Evolutionary conservation across 768 basidiomycete genomes (phyloP).

Genomic region (Amanita rubescens): DNA sequence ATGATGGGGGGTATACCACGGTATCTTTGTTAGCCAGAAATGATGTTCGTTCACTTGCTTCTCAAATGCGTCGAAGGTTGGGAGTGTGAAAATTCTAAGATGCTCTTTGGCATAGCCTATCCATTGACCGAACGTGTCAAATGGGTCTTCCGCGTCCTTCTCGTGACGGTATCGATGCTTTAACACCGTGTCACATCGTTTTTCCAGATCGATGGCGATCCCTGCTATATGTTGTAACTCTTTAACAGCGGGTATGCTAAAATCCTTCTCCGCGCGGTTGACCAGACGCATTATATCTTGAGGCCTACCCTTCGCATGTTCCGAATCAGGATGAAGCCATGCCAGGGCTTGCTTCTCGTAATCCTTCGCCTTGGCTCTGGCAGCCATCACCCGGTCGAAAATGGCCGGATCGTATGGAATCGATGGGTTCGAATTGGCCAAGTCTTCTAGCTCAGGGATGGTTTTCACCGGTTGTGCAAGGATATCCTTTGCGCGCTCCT

Average conservation of each 20-base stretch:
- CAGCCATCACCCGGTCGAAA: constrained; percentile 55
- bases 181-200: constrained; percentile 66
- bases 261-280: constrained; percentile 69
- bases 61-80: constrained; percentile 66
- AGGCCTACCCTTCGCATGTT: constrained; percentile 51
- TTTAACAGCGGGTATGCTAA: constrained; percentile 55
- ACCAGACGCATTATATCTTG: constrained; percentile 65
- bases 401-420: constrained; percentile 67
- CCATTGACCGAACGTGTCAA: constrained; percentile 71
- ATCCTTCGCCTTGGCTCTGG: constrained; percentile 65
- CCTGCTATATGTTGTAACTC: constrained; percentile 66
- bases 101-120: constrained; percentile 62
- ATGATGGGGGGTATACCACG: constrained; percentile 74
- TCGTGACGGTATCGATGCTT: constrained; percentile 34
- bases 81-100: constrained; percentile 65
- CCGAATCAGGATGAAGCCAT: constrained; percentile 57
- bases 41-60: constrained; percentile 59
- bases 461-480: constrained; percentile 67
- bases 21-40: constrained; percentile 66
- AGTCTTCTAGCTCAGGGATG: constrained; percentile 68
- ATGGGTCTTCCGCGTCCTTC: constrained; percentile 48
- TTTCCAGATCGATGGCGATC: constrained; percentile 73
- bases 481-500: constrained; percentile 55
- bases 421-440: constrained; percentile 54
- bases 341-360: constrained; percentile 71